Percentiles rank a stretch among this genome's conserved stretches.
These are phyloP conservation scores for Sporothrix mexicana DNA, from an alignment of 2,329 filamentous ascomycete species.

Conservation along the genomic window DNA sequence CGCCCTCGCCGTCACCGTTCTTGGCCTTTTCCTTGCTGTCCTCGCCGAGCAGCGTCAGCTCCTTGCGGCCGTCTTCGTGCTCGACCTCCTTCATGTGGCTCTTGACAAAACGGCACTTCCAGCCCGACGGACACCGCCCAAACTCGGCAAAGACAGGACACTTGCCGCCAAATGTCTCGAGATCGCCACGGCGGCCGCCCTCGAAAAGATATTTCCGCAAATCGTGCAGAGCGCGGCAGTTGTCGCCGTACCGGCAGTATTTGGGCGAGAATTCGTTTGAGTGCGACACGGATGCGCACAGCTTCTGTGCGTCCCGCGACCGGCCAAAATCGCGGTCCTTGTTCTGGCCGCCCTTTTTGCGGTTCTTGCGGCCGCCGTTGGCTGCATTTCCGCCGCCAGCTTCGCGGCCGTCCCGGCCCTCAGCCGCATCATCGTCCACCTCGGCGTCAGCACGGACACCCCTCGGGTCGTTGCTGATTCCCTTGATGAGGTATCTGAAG, in stretches of 20 bases:
- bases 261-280: conserved; percentile 81
- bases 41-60: conserved; percentile 71
- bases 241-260: conserved; percentile 77
- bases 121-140: conserved; percentile 81
- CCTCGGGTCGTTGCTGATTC: not conserved
- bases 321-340: conserved; percentile 79
- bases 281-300: conserved; percentile 77
- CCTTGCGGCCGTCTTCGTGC: conserved; percentile 78
- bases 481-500: conserved; percentile 51
- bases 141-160: conserved; percentile 82
- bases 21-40: conserved; percentile 41
- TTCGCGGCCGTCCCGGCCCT: conserved; percentile 47
- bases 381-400: conserved; percentile 13
- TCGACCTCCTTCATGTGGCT: conserved; percentile 86
- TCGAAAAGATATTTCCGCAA: conserved; percentile 83
- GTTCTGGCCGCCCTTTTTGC: conserved; percentile 73
- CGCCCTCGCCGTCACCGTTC: conserved; percentile 40
- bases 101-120: conserved; percentile 90
- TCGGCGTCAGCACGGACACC: conserved; percentile 37
- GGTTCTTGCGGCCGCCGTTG: conserved; percentile 42
- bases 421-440: conserved; percentile 57
- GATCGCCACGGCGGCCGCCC: conserved; percentile 80
- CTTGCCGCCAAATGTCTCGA: conserved; percentile 74
- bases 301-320: conserved; percentile 75
- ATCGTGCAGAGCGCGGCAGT: conserved; percentile 83